Evolutionary conservation across 2,329 filamentous ascomycete species (phyloP).

Genomic region (Aphanocladium album): DNA sequence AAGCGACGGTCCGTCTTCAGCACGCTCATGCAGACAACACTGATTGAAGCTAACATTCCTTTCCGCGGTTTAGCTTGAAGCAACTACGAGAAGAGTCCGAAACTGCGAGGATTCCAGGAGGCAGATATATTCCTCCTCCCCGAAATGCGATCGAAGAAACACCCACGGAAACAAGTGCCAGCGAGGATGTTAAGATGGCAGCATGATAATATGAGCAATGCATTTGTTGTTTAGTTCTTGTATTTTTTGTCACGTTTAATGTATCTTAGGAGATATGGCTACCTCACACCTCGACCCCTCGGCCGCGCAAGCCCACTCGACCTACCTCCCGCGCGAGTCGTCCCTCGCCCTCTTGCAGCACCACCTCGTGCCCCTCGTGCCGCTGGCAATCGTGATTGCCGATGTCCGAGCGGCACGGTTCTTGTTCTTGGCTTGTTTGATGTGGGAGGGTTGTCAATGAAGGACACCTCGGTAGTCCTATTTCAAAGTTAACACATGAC

Average conservation of each 20-base stretch:
- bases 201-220: slow-evolving; percentile 19
- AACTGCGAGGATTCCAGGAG: slow-evolving; percentile 7
- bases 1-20: slow-evolving; percentile 61
- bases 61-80: slow-evolving; percentile 56
- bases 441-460: slow-evolving; percentile 75
- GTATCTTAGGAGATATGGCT: slow-evolving; percentile 19
- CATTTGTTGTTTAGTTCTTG: neutral
- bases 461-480: slow-evolving; percentile 87
- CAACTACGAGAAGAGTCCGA: slow-evolving; percentile 61
- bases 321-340: slow-evolving; percentile 29
- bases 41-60: slow-evolving; percentile 16
- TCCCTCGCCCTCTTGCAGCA: slow-evolving; percentile 27
- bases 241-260: neutral
- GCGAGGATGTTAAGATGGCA: slow-evolving; percentile 30
- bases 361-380: slow-evolving; percentile 42
- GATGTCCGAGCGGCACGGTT: slow-evolving; percentile 37
- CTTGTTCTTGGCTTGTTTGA: slow-evolving; percentile 46
- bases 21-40: neutral
- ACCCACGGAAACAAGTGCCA: slow-evolving; percentile 62
- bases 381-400: slow-evolving; percentile 44
- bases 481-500: slow-evolving; percentile 17
- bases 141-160: neutral
- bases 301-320: slow-evolving; percentile 42
- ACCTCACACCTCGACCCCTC: slow-evolving; percentile 42
- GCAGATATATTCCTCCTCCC: neutral